phyloP scores from a whole-genome alignment of 495 filamentous ascomycete genomes.

The Xanthoparmelia taractica region DNA sequence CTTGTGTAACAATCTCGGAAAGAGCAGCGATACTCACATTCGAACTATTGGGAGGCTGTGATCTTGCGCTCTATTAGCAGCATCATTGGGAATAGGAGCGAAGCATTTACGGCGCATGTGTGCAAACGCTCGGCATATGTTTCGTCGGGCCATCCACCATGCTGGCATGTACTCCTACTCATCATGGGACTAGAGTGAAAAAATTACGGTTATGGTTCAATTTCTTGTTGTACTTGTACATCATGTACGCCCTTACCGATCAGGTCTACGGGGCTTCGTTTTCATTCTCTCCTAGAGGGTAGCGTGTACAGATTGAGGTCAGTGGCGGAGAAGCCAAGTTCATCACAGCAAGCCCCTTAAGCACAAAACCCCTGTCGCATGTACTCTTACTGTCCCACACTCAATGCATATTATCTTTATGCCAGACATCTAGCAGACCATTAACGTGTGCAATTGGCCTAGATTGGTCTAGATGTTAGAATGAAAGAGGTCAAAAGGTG shows the following conservation, averaged over 20 bases:
- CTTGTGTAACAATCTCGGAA: neutral
- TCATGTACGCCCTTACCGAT: constrained; percentile 7
- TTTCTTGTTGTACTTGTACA: constrained; percentile 2
- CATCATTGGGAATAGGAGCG: constrained; percentile 3
- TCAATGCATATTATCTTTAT: too few relatives aligned
- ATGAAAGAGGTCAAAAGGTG: too few relatives aligned
- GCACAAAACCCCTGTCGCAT: neutral
- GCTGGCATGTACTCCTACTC: constrained; percentile 2
- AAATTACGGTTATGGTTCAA: neutral
- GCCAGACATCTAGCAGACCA: too few relatives aligned
- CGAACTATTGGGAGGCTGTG: constrained; percentile 11
- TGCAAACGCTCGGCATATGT: neutral
- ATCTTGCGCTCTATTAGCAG: constrained; percentile 9
- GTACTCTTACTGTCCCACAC: neutral
- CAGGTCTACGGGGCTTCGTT: neutral
- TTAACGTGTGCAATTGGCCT: too few relatives aligned
- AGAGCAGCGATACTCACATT: neutral
- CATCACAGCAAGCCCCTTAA: neutral
- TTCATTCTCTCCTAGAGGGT: neutral
- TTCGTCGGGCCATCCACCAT: neutral
- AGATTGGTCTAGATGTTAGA: too few relatives aligned
- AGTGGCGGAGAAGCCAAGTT: neutral
- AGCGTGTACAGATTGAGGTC: constrained; percentile 1
- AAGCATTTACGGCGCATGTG: constrained; percentile 11
- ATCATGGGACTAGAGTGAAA: neutral